Conservation (phyloP, 208 protist species). For the Trypanosomatidae sp. region DNA sequence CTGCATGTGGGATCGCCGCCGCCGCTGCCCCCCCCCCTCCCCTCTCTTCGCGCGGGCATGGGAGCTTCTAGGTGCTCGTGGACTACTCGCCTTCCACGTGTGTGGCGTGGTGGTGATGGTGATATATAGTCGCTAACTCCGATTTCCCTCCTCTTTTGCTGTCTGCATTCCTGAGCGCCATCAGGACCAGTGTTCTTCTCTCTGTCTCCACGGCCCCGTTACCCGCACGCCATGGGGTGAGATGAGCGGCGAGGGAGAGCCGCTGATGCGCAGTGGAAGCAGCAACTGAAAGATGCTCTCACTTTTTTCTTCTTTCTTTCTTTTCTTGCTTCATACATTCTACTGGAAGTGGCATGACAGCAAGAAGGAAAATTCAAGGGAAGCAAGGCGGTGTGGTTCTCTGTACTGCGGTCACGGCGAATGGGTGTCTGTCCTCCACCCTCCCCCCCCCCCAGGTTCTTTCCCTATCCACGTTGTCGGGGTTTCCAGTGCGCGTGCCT, state of each 20-base stretch:
- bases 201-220: neutral
- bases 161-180: neutral
- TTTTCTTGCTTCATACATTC: neutral
- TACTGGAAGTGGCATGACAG: neutral
- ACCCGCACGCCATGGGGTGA: neutral
- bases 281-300: neutral
- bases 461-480: neutral
- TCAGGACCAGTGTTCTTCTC: neutral
- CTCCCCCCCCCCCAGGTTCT: neutral
- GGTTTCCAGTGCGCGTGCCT: neutral
- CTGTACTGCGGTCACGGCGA: neutral
- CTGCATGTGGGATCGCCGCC: neutral
- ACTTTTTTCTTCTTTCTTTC: neutral
- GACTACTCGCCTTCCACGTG: neutral
- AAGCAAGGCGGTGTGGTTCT: neutral
- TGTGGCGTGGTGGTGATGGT: neutral
- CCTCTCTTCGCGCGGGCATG: neutral
- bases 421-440: neutral
- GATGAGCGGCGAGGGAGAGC: neutral
- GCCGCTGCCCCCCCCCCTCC: neutral
- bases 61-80: neutral
- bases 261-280: neutral
- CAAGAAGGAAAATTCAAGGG: neutral
- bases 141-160: neutral
- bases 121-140: neutral